Base-by-base conservation (phyloP, 108 stramenopile genomes). In the Cyclotella distinguenda region DNA sequence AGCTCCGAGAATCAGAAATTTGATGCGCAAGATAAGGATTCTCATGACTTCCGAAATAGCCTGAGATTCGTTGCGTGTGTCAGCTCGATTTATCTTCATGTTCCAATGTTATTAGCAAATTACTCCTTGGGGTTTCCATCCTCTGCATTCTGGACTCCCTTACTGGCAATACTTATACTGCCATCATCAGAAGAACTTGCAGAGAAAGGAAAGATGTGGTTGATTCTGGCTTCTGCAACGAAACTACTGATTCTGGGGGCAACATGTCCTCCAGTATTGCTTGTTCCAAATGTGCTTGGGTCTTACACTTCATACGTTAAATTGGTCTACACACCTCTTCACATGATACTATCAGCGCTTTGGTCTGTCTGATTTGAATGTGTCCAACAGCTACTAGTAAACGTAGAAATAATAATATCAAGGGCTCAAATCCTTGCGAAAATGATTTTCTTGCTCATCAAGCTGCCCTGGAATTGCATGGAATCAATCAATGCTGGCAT, bases 111-210 rank as follows among this genome's bases (percentile, higher is more conserved):
- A 4, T 81, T 94, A 60, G 66, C 80, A 18, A 81, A 94, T 61
- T 80, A 85, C 11, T 78, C 90, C 6, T 50, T 94, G 36, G 81
- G 83, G 10, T 84, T 86, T 64, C 73, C 86, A 38, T 90, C 89
- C 11, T 67, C 89, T 0, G n/a, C 81, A 18, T 43, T 94, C 34
- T 88, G 84, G 86, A 66, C 82, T 1, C 86, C 88, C 9, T 44
- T 89, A 16, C 56, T 89, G 23, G 83, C 88, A 31, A 84, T 83
- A 60, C 53, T 81, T 13, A 63, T 72, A 42, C 33, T 75, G 15
- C 34, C 73, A 13, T 62, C 61, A 33, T 47, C 67, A 22, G 10
- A 39, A 22, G 22, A 7, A 6, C 23, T 16, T 13, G 25, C 16
- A 21, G 33, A 34, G 3, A 32, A 34, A 2, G 18, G 19, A 15